Evolutionary conservation across 352 stramenopile species (phyloP), one percentile per base, ranked within the genome.

Genomic region (Phytophthora capsici): DNA sequence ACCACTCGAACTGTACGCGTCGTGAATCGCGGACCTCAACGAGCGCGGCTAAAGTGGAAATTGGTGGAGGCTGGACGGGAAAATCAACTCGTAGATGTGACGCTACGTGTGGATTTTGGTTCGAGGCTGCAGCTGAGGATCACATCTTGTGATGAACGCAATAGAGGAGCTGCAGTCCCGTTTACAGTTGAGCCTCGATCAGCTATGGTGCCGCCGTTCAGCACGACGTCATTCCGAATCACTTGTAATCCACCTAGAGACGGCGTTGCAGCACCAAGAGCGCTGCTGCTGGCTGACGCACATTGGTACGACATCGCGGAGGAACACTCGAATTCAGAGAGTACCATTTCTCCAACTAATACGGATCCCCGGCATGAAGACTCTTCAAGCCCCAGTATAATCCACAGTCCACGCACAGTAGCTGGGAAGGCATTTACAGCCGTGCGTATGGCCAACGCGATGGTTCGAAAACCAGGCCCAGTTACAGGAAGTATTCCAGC

Each of bases 351-450:
- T 62, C 1, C 51, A 64, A 38, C 28, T 48, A 45, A 4, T 25
- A 56, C 9, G 8, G 30, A 67, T 43, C 14, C 38, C 5, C 41
- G 61, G 20, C 48, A 71, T 43, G 66, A 71, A 49, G 66, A 67
- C 28, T 17, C 44, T n/a, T 47, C 25, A 1, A 57, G 23, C 10
- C 23, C 46, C 20, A 40, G 28, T n/a, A 5, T 37, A 28, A 16
- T 26, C 1, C 13, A n/a, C 26, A 23, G 23, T 43, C 34, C 46
- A 40, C 23, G 57, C 76, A 34, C 28, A 38, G 63, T 62, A 37
- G 79, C 82, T 7, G 86, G 86, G 17, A 94, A 93, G 48, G 86
- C 86, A 1, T 79, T 94, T 37, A 62, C 83, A 32, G 86, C 80
- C 12, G 86, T 94, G 12, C 82, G 86, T 2, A 59, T 85, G 25